These are phyloP conservation scores for Calonectria montana DNA, from an alignment of 2,329 filamentous ascomycete genomes.

Conservation along the genomic window DNA sequence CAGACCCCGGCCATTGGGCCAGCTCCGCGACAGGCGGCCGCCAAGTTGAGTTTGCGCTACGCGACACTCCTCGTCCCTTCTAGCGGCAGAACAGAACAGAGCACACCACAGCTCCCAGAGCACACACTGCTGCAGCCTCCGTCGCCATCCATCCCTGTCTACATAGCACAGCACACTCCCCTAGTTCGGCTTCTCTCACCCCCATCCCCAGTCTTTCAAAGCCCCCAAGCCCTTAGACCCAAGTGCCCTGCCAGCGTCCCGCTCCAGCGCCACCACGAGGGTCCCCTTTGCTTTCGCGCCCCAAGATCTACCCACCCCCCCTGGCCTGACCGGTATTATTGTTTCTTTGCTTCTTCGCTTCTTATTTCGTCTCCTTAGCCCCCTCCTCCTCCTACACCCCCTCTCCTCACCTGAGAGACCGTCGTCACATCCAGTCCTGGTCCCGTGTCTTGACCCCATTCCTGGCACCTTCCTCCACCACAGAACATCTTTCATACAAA, in stretches of 20 bases:
- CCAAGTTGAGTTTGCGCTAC: slow-evolving; percentile 43
- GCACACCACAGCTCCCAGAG: slow-evolving; percentile 1
- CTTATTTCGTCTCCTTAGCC: slow-evolving; percentile 41
- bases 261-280: slow-evolving; percentile 51
- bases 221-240: slow-evolving; percentile 32
- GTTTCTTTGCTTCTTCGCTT: slow-evolving; percentile 37
- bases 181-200: slow-evolving; percentile 28
- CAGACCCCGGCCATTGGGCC: slow-evolving; percentile 44
- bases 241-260: slow-evolving; percentile 41
- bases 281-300: slow-evolving; percentile 42
- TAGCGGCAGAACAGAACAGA: slow-evolving; percentile 24
- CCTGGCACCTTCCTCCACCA: slow-evolving; percentile 39
- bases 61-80: slow-evolving; percentile 29
- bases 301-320: slow-evolving; percentile 49
- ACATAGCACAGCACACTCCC: slow-evolving; percentile 26
- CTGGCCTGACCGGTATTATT: slow-evolving; percentile 35
- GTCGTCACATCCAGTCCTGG: slow-evolving; percentile 42
- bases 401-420: slow-evolving; percentile 43
- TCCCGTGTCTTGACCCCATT: slow-evolving; percentile 44
- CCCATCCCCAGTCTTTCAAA: slow-evolving; percentile 29
- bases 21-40: slow-evolving; percentile 39
- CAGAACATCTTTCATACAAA: slow-evolving; percentile 32
- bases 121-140: not conserved
- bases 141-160: slow-evolving; percentile 25
- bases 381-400: slow-evolving; percentile 38